Conservation (phyloP, 805 yeast genomes). For the Blastobotrys chiropterorum region DNA sequence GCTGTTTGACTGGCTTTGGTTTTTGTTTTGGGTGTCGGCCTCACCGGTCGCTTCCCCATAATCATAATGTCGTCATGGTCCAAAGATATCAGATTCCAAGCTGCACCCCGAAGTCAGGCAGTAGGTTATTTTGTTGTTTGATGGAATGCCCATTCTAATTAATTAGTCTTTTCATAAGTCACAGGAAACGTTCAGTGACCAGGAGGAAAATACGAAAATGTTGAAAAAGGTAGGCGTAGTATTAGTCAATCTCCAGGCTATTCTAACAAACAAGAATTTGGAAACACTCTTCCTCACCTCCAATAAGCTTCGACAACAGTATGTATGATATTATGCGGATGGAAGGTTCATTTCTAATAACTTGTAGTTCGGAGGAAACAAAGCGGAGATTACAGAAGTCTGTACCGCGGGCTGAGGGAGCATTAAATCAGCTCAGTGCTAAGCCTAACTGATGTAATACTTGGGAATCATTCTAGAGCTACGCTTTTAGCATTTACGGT, state of each 20-base stretch:
- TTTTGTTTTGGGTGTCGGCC: too few relatives aligned
- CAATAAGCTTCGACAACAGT: slow-evolving; percentile 13
- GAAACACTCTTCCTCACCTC: slow-evolving; percentile 14
- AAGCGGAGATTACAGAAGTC: slow-evolving; percentile 7
- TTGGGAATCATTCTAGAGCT: not conserved
- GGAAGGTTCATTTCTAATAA: not conserved
- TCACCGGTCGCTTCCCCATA: too few relatives aligned
- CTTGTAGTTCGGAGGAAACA: slow-evolving; percentile 7
- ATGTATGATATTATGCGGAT: slow-evolving; percentile 2
- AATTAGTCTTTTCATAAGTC: slow-evolving; percentile 13
- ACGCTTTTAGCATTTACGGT: too few relatives aligned
- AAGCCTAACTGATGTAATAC: not conserved
- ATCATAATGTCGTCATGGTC: slow-evolving; percentile 2
- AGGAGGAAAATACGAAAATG: slow-evolving; percentile 11
- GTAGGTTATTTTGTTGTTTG: slow-evolving; percentile 2
- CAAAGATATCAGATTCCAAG: slow-evolving; percentile 8
- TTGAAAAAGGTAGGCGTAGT: slow-evolving; percentile 11
- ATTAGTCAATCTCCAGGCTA: too few relatives aligned
- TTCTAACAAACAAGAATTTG: too few relatives aligned
- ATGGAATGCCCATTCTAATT: not conserved
- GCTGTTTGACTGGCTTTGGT: too few relatives aligned
- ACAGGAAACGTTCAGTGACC: slow-evolving; percentile 15
- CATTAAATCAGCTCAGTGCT: slow-evolving; percentile 10
- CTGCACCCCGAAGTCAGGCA: slow-evolving; percentile 4
- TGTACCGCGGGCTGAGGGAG: slow-evolving; percentile 14